Evolutionary conservation across 768 basidiomycete genomes (phyloP).

Genomic region (Paxillus rubicundulus): DNA sequence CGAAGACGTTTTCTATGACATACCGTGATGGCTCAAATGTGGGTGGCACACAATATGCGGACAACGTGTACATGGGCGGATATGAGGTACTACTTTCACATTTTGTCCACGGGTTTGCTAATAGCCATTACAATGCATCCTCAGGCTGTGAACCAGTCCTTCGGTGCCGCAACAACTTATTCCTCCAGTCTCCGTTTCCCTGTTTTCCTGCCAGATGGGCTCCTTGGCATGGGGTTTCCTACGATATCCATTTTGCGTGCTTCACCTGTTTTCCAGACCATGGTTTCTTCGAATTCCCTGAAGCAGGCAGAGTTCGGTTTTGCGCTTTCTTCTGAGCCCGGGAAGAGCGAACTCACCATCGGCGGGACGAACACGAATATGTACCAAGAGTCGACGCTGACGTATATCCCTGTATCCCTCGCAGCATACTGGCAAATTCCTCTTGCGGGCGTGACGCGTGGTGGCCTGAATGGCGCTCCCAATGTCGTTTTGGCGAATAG

Average conservation of each 20-base stretch:
- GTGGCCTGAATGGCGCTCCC: slow-evolving; percentile 15
- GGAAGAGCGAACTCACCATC: slow-evolving; percentile 51
- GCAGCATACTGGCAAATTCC: slow-evolving; percentile 39
- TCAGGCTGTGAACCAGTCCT: slow-evolving; percentile 37
- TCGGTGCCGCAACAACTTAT: slow-evolving; percentile 44
- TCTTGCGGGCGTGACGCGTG: slow-evolving; percentile 28
- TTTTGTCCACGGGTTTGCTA: slow-evolving; percentile 6
- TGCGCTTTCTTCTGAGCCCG: slow-evolving; percentile 39
- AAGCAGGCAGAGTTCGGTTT: slow-evolving; percentile 45
- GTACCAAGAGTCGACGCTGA: slow-evolving; percentile 44
- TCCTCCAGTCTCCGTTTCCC: slow-evolving; percentile 28
- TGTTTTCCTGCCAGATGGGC: slow-evolving; percentile 37
- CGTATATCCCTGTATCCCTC: slow-evolving; percentile 33
- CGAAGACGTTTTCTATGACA: slow-evolving; percentile 27
- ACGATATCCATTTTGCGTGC: slow-evolving; percentile 35
- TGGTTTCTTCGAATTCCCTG: slow-evolving; percentile 36
- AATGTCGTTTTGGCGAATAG: slow-evolving; percentile 25
- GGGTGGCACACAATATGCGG: slow-evolving; percentile 39
- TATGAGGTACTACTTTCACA: slow-evolving; percentile 26
- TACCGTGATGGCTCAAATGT: slow-evolving; percentile 42
- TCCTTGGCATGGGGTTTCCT: slow-evolving; percentile 44
- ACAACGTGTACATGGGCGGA: slow-evolving; percentile 42
- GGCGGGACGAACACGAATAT: slow-evolving; percentile 49
- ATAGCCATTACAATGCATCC: background rate
- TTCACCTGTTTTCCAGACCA: slow-evolving; percentile 44